Evolutionary conservation across 345 rosid species (phyloP).

Genomic region (Pseudoturritis turrita): DNA sequence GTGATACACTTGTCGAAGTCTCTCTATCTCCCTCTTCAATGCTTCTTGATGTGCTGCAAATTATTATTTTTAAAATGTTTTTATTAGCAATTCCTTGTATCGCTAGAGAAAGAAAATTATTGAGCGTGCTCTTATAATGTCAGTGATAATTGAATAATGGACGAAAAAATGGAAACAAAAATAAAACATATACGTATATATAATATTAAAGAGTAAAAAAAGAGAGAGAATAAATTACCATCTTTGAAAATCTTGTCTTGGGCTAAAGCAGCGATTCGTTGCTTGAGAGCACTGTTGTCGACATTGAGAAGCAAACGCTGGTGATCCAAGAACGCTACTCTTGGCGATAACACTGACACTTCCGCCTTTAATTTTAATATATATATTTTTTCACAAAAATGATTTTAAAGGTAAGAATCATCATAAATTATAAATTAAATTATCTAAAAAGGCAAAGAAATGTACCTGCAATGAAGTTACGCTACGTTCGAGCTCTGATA

Average conservation of each 20-base stretch:
- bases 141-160: conserved; percentile 7
- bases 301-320: conserved; percentile 82
- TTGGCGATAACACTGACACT: conserved; percentile 82
- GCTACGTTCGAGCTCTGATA: conserved; percentile 89
- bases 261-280: conserved; percentile 88
- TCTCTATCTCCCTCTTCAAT: conserved; percentile 85
- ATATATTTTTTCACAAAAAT: background rate
- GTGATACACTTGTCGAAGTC: conserved; percentile 66
- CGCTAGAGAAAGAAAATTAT: background rate
- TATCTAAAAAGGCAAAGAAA: background rate
- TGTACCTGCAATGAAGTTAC: conserved; percentile 73
- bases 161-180: background rate
- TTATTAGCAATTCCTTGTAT: background rate
- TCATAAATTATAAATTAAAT: background rate
- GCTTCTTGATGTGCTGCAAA: conserved; percentile 80
- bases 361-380: conserved; percentile 45
- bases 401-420: background rate
- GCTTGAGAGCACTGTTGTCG: conserved; percentile 83
- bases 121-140: conserved; percentile 14
- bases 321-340: conserved; percentile 81
- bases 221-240: conserved; percentile 36
- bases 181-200: background rate
- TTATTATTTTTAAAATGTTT: background rate
- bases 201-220: background rate
- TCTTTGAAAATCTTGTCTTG: conserved; percentile 95